Conservation (phyloP, 225 moss, liverwort and hornwort species). For the Marchantia polymorpha region DNA sequence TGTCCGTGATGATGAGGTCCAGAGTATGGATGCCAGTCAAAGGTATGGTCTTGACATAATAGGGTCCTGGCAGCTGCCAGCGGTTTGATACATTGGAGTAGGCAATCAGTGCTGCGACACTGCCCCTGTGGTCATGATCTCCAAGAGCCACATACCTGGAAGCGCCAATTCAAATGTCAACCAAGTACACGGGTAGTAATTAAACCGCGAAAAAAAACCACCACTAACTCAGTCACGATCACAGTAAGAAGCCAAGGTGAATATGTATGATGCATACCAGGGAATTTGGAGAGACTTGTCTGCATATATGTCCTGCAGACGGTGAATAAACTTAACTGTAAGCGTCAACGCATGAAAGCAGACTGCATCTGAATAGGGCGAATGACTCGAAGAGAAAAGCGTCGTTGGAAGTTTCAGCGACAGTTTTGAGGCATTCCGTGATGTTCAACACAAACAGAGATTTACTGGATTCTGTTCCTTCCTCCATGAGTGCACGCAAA, state of each 20-base stretch:
- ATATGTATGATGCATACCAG: conserved; percentile 34
- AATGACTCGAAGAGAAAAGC: not conserved
- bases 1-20: conserved; percentile 58
- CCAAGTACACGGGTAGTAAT: not conserved
- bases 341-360: not conserved
- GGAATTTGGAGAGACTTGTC: conserved; percentile 48
- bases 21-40: conserved; percentile 34
- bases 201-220: not conserved
- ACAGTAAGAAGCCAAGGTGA: not conserved
- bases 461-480: not conserved
- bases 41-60: conserved; percentile 49
- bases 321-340: not conserved
- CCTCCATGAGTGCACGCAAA: not conserved
- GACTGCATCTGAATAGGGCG: not conserved
- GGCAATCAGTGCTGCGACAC: conserved; percentile 43
- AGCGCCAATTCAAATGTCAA: not conserved
- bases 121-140: conserved; percentile 59
- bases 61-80: conserved; percentile 50
- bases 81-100: conserved; percentile 46
- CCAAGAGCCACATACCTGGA: conserved; percentile 54
- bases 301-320: conserved; percentile 41
- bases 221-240: not conserved
- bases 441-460: not conserved
- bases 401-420: not conserved
- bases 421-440: not conserved